These are phyloP conservation scores for Calonectria leucothoes DNA, from an alignment of 2,329 filamentous ascomycete genomes.

Conservation along the genomic window DNA sequence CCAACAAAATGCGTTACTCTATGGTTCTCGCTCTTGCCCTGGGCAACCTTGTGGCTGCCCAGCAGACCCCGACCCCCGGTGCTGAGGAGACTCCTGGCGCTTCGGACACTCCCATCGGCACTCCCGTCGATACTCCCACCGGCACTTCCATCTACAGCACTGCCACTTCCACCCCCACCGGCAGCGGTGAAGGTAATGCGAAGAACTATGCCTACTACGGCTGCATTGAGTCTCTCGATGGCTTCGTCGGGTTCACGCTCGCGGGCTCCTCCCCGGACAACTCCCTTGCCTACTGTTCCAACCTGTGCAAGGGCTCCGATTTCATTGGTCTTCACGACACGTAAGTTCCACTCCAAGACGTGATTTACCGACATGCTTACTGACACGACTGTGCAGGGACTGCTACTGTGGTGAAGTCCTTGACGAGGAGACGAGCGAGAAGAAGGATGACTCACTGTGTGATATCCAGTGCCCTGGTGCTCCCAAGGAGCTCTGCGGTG, in stretches of 20 bases:
- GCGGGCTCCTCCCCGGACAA: constrained; percentile 27
- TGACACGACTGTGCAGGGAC: constrained; percentile 30
- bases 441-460: constrained; percentile 35
- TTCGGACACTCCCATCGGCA: background rate
- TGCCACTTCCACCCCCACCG: constrained; percentile 6
- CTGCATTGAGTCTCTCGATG: constrained; percentile 41
- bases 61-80: constrained; percentile 23
- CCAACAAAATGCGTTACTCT: constrained; percentile 47
- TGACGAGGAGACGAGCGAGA: constrained; percentile 10
- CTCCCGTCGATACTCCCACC: constrained; percentile 4
- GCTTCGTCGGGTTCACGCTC: constrained; percentile 42
- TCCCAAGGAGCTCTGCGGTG: constrained; percentile 40
- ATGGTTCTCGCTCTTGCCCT: constrained; percentile 45
- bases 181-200: constrained; percentile 20
- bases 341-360: constrained; percentile 24
- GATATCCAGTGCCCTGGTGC: constrained; percentile 44
- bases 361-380: background rate
- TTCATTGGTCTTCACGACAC: constrained; percentile 41
- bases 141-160: constrained; percentile 11
- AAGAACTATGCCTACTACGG: constrained; percentile 40
- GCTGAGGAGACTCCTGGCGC: background rate
- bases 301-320: constrained; percentile 35
- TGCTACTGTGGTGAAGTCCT: constrained; percentile 45
- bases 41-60: constrained; percentile 44
- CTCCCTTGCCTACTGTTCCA: constrained; percentile 34